Base-by-base conservation (phyloP, 2,329 filamentous ascomycete species). In the Meredithiella fracta region DNA sequence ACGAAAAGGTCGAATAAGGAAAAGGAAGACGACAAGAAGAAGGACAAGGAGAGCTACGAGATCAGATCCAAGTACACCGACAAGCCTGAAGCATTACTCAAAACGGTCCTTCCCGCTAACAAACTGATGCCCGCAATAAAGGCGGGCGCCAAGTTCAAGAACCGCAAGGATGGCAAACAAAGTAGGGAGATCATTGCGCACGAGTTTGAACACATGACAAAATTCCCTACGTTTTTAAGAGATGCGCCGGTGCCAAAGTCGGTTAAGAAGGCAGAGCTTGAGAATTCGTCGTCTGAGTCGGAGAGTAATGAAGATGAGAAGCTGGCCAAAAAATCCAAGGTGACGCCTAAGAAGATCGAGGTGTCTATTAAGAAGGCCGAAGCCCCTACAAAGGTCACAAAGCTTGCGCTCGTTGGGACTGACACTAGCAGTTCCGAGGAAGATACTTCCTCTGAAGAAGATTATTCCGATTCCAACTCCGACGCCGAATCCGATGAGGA, bases 141-240 rank as follows among this genome's bases (percentile, higher is more conserved):
- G 6, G 66, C 66, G 20, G 66, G 70, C n/a, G 65, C 68, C 14
- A 72, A 73, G 60, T 74, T 77, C 61, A 81, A 80, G 62, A 79
- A 77, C 65, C 78, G 78, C 61, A 78, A 75, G 59, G 77, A 79
- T 62, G 74, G 75, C 49, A 74, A 66, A 55, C 65, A 64, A 54
- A 59, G 62, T 11, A 67, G 72, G 14, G 79, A 85, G 58, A 74
- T 83, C 1, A 72, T 87, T 3, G 76, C 97, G 2, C 90, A 97
- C 67, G 92, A 98, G 65, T 97, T 96, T 65, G 79, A 85, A 62
- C 89, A 88, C 66, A 89, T 85, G 6, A 81, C 79, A 38, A 91
- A 88, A 63, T 84, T 88, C 60, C 86, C 89, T 0, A 85, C 79
- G 3, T 96, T 95, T 65, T 68, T 96, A 58, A 87, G 86, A 65